Conservation (phyloP, 2,329 filamentous ascomycete species). For the Onygenales sp. region DNA sequence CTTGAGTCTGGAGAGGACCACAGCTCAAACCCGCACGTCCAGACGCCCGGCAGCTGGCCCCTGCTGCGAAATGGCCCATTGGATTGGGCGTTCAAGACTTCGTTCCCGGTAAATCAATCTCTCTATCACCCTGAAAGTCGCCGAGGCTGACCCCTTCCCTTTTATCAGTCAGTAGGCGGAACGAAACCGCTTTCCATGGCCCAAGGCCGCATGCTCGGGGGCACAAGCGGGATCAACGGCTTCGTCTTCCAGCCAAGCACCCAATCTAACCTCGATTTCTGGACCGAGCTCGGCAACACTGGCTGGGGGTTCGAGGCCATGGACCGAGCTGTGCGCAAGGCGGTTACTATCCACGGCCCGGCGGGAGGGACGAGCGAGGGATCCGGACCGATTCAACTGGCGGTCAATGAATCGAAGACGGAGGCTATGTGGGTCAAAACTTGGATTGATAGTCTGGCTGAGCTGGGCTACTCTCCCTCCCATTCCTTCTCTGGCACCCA, state of each 20-base stretch:
- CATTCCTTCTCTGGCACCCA: conserved; percentile 8
- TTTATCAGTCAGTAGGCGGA: not conserved
- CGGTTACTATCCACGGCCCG: conserved; percentile 16
- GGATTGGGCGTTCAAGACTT: conserved; percentile 1
- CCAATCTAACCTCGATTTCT: conserved; percentile 35
- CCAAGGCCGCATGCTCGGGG: conserved; percentile 4
- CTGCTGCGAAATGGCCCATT: not conserved
- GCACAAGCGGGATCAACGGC: conserved; percentile 4
- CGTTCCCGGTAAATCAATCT: not conserved
- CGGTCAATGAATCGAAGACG: not conserved
- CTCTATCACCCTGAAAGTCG: not conserved
- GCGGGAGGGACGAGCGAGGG: conserved; percentile 5
- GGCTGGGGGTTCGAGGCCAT: conserved; percentile 38
- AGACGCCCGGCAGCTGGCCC: not conserved
- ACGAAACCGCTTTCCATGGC: not conserved
- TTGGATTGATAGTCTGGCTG: conserved; percentile 10
- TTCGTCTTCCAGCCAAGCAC: conserved; percentile 1
- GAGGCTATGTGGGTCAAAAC: conserved; percentile 5
- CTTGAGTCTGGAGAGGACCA: conserved; percentile 18
- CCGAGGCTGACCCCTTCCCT: not conserved
- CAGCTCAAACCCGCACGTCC: not conserved
- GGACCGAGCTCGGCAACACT: conserved; percentile 37
- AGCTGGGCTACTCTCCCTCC: conserved; percentile 3
- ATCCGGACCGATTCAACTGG: conserved; percentile 2
- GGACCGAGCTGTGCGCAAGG: conserved; percentile 42